A percentile compares a stretch with the other conserved stretches of the same genome.
Conservation (phyloP, 2,329 filamentous ascomycete species). For the Xenosphaeropsis pyriputrescens region DNA sequence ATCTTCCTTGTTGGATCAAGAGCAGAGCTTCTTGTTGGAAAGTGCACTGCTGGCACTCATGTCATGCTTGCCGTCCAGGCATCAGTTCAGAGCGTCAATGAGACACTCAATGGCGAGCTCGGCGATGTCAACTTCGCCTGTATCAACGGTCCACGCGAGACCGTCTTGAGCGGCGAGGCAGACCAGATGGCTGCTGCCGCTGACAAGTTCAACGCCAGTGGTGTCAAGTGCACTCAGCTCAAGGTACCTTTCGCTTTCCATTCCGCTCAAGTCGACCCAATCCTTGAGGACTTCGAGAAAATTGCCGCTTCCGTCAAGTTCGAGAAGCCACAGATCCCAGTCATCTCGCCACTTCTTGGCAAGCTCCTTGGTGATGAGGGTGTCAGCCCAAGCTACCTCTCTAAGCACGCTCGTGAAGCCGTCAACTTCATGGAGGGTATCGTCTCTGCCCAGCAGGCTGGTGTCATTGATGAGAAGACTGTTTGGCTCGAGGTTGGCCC, state of each 20-base stretch:
- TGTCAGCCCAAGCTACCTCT: constrained; percentile 47
- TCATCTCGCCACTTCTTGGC: constrained; percentile 55
- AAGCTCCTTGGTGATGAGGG: constrained; percentile 41
- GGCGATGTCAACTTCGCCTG: constrained; percentile 41
- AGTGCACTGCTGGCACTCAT: constrained; percentile 52
- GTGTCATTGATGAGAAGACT: constrained; percentile 47
- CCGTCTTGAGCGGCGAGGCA: constrained; percentile 49
- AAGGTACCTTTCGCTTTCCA: constrained; percentile 55
- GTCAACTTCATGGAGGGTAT: constrained; percentile 56
- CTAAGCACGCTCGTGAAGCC: constrained; percentile 48
- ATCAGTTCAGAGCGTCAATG: constrained; percentile 20
- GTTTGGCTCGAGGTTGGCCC: constrained; percentile 64
- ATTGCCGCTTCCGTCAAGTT: constrained; percentile 37
- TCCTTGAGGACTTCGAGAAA: constrained; percentile 42
- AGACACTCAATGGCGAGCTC: constrained; percentile 35
- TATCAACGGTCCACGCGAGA: constrained; percentile 62
- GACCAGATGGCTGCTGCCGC: constrained; percentile 38
- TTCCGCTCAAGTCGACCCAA: constrained; percentile 48
- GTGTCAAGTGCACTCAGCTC: constrained; percentile 46
- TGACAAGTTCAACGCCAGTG: constrained; percentile 28
- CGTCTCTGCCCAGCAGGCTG: constrained; percentile 38
- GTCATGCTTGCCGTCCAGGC: constrained; percentile 45
- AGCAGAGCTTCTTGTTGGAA: constrained; percentile 47
- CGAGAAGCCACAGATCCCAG: constrained; percentile 30
- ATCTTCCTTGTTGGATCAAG: constrained; percentile 57